phyloP scores from a whole-genome alignment of 805 yeast genomes.

The Kuraishia borneana region DNA sequence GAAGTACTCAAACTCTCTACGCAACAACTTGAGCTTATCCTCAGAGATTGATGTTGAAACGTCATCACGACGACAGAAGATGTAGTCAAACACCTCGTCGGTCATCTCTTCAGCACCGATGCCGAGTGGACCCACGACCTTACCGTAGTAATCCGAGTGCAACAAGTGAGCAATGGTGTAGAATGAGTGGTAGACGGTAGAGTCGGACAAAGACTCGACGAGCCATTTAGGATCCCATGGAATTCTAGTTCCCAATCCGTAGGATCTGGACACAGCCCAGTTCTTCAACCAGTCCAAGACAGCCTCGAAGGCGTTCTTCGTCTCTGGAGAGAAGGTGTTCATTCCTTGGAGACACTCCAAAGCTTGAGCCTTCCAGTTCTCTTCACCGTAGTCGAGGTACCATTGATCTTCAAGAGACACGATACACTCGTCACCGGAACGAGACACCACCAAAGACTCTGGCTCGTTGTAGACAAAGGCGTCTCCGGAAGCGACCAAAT shows the following conservation, averaged over 20 bases:
- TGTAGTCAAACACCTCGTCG: slow-evolving; percentile 85
- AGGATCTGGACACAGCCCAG: slow-evolving; percentile 97
- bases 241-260: slow-evolving; percentile 87
- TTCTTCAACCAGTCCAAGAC: slow-evolving; percentile 92
- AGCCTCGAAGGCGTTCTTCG: slow-evolving; percentile 85
- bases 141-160: slow-evolving; percentile 81
- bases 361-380: slow-evolving; percentile 73
- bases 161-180: slow-evolving; percentile 83
- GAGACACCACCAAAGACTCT: slow-evolving; percentile 77
- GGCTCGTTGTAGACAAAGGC: slow-evolving; percentile 95
- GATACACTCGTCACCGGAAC: slow-evolving; percentile 95
- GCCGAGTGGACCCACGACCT: slow-evolving; percentile 56
- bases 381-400: slow-evolving; percentile 97
- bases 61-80: slow-evolving; percentile 63
- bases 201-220: slow-evolving; percentile 91
- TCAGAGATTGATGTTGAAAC: slow-evolving; percentile 48
- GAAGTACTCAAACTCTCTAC: slow-evolving; percentile 94
- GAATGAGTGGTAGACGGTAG: slow-evolving; percentile 91
- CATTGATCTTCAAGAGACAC: slow-evolving; percentile 98
- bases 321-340: slow-evolving; percentile 75
- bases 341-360: slow-evolving; percentile 64
- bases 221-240: slow-evolving; percentile 96
- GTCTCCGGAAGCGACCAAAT: slow-evolving; percentile 61
- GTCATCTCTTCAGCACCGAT: slow-evolving; percentile 80
- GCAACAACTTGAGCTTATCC: slow-evolving; percentile 56